Base-by-base conservation (phyloP, 345 rosid species). In the Nephelium lappaceum region DNA sequence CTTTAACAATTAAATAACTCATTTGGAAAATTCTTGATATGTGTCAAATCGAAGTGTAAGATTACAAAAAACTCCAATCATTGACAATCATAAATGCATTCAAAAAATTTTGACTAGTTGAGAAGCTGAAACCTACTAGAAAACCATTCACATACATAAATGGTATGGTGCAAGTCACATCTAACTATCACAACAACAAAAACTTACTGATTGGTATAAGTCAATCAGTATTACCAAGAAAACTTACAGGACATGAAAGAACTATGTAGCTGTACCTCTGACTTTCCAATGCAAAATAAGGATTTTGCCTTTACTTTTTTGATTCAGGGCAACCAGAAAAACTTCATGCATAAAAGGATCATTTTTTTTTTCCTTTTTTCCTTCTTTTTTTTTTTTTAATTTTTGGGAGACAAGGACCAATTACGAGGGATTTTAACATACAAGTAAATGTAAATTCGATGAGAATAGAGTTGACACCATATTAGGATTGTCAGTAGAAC, bases 1-100 rank as follows among this genome's bases (percentile, higher is more conserved):
- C 64, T 60, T 19, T 23, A 60, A 60, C 64, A 60, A 60, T 60
- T 60, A 60, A n/a, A 60, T 60, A 60, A 23, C 27, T 60, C 64
- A 60, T n/a, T 31, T 15, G 58, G n/a, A 53, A 53, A 60, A 60
- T 21, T 60, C 64, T 21, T 60, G 11, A 60, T 10, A 9, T 5
- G 11, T 60, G 27, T 27, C 64, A 21, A 60, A 60, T 60, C 64
- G 3, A 60, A 60, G 27, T 5, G 14, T 23, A 60, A 6, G 64
- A 60, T 60, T n/a, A 60, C 25, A 60, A n/a, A 53, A 7, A 60
- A 58, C 24, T 58, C 23, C 9, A 60, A 60, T 23, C 64, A 19
- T n/a, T 21, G 64, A 60, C 12, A 60, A 23, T 60, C 27, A 60
- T 21, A 64, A 60, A 10, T 24, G 41, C 68, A 36, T 27, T 66